Evolutionary conservation across 257 asterid species (phyloP), one percentile per base, ranked within the genome.

Genomic region (Handroanthus guayacan): DNA sequence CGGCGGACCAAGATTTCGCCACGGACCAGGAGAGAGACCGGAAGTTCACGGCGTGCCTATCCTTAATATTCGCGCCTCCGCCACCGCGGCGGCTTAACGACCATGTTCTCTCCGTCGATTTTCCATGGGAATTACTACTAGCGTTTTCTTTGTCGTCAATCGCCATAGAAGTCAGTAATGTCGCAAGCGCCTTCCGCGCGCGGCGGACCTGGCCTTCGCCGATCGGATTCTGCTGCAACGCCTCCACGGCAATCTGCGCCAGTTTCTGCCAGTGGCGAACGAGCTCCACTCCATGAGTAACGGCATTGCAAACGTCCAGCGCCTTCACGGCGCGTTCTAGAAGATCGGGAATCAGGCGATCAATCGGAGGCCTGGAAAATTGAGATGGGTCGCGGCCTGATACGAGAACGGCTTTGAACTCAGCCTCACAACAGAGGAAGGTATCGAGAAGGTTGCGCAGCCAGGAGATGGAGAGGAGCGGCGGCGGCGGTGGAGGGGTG

Each of bases 371-470:
- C 43, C 85, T 85, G 6, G 88, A 78, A 52, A 95, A 89, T 13
- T 82, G 91, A 3, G 85, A 56, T 0, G 94, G 94, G 39, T 92
- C 98, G 0, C 95, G 91, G 34, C 90, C 98, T 16, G 89, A 87
- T 0, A 95, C 68, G 1, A 92, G 83, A 12, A 86, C 85, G 1
- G 97, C 97, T 75, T 95, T 95, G 72, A 90, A 92, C 17, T 92
- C 97, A 0, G 96, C 97, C 79, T 92, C 98, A 78, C 99, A 95
- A 67, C 97, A 91, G 44, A 95, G 87, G 68, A 90, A 92, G 2
- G 85, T 84, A 51, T 95, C 98, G 8, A 95, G 95, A 39, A 95
- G 90, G 64, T 86, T 85, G 0, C 98, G 85, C 25, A 84, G 81
- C 97, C 99, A 92, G 6, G 92, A 77, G 69, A 89, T 78, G 36